Evolutionary conservation across 768 basidiomycete species (phyloP), one percentile per base, ranked within the genome.

Genomic region (Lactarius hatsudake): DNA sequence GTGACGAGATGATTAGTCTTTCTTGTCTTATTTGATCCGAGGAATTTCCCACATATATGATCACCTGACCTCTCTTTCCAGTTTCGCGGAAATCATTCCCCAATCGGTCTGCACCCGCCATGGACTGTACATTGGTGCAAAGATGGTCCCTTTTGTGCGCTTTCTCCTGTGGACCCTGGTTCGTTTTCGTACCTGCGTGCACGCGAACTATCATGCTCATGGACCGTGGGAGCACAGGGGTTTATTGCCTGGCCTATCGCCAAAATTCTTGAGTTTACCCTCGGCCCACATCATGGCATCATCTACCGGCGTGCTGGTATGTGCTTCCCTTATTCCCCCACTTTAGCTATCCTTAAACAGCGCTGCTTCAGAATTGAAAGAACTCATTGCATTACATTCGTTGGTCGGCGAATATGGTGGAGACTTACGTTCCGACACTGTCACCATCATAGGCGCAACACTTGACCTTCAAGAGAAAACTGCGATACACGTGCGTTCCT

Each of bases 91-190:
- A 78, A 93, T 96, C 69, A 95, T 96, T 68, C 94, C 94, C 0
- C 94, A 96, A 73, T 92, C 91, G 1, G 80, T 96, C n/a, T 96
- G 92, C 76, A 92, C 92, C 26, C 89, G 94, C 43, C 89, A 94
- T 79, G 94, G 94, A 26, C 83, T 96, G 5, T 91, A 89, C 71
- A 84, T 96, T 56, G 93, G 94, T 42, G 92, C 93, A 10, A 91
- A 91, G 73, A 91, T 93, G 89, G 93, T 89, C 0, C 81, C 82
- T 0, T 82, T 89, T 51, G 89, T 90, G 1, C 84, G 81, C 43
- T 70, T 83, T 40, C 77, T 96, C 42, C 89, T 95, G 3, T 90
- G 86, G 78, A 76, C 81, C 23, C 72, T 94, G 75, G 92, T 92
- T 64, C 54, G 83, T 70, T 48, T 58, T 34, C 42, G 3, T 28